Base-by-base conservation (phyloP, 352 stramenopile species). In the Phytophthora quininea region DNA sequence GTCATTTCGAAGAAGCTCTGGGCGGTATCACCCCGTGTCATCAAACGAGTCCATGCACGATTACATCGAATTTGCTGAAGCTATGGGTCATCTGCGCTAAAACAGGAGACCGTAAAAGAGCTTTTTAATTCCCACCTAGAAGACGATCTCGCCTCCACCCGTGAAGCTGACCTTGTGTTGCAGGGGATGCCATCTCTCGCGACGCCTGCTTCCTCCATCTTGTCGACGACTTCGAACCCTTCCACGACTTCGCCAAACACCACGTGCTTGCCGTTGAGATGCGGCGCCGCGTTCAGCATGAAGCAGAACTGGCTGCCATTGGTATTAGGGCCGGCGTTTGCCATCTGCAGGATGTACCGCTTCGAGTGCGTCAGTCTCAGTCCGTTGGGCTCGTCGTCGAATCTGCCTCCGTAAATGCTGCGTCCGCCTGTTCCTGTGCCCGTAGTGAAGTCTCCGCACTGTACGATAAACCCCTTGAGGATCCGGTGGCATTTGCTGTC, bases 231-330 rank as follows among this genome's bases (percentile, higher is more conserved):
- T 65, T 97, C 88, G 65, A 91, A 84, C 48, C 91, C 88, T 37
- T 96, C 84, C 9, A 94, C 73, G 10, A 96, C 90, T 54, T 82
- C 77, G 31, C 96, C 96, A 79, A 99, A 98, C 4, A 99, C 97
- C 29, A 98, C 92, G 86, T 99, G 97, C 79, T 97, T 98, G 64
- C 92, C 93, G 69, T 99, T 94, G 49, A 99, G 82, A 79, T 97
- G 98, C 32, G 92, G 88, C 61, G 94, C 99, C 50, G 93, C 74
- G 57, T 88, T 80, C 7, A 86, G 86, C 71, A 84, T 93, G 73
- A 98, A 86, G 76, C 98, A 98, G 78, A 98, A 98, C 87, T 98
- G 95, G 43, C 88, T 98, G 52, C 94, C 92, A 75, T 99, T 98
- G 56, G 95, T 98, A 72, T 92, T 89, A 32, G 95, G 93, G 9